Base-by-base conservation (phyloP, 208 protist species). In the Tritrichomonas musculus region DNA sequence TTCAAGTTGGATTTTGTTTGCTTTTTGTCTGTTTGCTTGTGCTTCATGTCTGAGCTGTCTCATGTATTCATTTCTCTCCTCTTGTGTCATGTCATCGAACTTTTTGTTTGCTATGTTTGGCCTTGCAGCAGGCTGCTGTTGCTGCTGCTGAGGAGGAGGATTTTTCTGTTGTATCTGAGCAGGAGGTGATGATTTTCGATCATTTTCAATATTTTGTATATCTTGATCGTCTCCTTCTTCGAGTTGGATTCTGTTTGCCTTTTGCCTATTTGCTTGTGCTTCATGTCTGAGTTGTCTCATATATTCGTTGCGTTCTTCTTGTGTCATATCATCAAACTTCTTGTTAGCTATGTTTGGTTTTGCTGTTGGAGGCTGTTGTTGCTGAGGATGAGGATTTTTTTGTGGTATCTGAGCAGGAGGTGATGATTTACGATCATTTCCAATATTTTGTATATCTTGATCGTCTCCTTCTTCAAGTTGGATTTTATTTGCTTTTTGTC, bases 261-360 rank as follows among this genome's bases (percentile, higher is more conserved):
- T 88, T 39, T 88, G n/a, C 20, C n/a, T 49, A 17, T 88, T 88
- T 88, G 77, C 77, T 88, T 39, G 0, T 88, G 77, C 77, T 13
- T 0, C 47, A 47, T 36, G 33, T 88, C 47, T 53, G 22, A 47
- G 47, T 57, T 88, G n/a, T 57, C 27, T 49, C 14, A 20, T 44
- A 0, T 27, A 27, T 88, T 36, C 44, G 1, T 27, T 88, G 53
- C 77, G 53, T 88, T 88, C 77, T 57, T 25, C 47, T 3, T 82
- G 20, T 36, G 20, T 88, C 77, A 88, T 88, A 27, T 57, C 44
- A 17, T 88, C 77, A 14, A 20, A 14, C 1, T 88, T 88, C 57
- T 25, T 36, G 33, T 39, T 53, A 33, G 77, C 77, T 1, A 8
- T 50, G 14, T 33, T 14, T 36, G 44, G 8, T 77, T 33, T 36